These are phyloP conservation scores for Dioscorea dumetorum DNA, from an alignment of 106 monocot genomes.

Conservation along the genomic window DNA sequence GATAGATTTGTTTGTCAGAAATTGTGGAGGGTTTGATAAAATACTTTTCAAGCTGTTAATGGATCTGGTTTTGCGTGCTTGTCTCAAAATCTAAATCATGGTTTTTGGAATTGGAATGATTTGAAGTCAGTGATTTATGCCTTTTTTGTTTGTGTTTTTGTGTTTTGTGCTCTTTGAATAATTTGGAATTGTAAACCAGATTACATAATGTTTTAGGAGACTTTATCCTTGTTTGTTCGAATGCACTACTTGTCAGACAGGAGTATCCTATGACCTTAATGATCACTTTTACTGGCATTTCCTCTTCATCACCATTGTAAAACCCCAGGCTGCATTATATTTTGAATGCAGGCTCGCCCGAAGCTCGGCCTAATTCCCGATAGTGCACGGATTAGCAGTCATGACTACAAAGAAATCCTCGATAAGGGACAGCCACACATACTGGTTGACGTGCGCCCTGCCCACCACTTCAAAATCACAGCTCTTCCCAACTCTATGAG, in stretches of 20 bases:
- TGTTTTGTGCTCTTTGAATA: too few relatives aligned
- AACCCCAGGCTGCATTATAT: neutral
- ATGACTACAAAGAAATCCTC: slow-evolving; percentile 52
- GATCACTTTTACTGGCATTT: neutral
- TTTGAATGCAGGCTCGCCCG: slow-evolving; percentile 29
- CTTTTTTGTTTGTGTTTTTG: too few relatives aligned
- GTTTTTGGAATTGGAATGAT: too few relatives aligned
- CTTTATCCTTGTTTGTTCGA: neutral
- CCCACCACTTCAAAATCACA: slow-evolving; percentile 77
- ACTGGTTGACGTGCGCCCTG: slow-evolving; percentile 80
- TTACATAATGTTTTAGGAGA: neutral
- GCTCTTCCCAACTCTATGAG: slow-evolving; percentile 71
- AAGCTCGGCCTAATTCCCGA: slow-evolving; percentile 55
- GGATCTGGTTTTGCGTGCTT: too few relatives aligned
- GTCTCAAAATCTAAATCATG: too few relatives aligned
- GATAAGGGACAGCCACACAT: slow-evolving; percentile 56
- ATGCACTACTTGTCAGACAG: neutral
- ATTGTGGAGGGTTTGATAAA: too few relatives aligned
- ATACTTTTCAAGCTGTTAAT: too few relatives aligned
- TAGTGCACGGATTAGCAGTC: slow-evolving; percentile 47
- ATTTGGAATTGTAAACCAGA: too few relatives aligned
- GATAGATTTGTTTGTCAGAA: too few relatives aligned
- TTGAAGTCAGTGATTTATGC: too few relatives aligned
- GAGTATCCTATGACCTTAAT: neutral
- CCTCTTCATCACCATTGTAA: neutral